Evolutionary conservation across 164 flowering plant genomes (phyloP).

Genomic region (Piper longum): DNA sequence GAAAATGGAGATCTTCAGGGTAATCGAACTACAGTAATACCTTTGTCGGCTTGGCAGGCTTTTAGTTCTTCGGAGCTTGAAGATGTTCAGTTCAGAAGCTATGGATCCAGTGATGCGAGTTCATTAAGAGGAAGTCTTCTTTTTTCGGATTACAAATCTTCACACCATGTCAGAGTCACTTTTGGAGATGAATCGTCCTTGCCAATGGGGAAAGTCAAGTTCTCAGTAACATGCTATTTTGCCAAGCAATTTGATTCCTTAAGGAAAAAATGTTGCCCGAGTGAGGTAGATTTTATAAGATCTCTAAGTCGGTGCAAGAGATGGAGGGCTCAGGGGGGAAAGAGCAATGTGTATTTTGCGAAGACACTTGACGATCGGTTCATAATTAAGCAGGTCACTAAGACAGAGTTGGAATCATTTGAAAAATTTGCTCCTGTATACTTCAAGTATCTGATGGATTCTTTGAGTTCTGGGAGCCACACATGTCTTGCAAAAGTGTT

Average conservation of each 20-base stretch:
- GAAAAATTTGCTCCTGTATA: conserved; percentile 66
- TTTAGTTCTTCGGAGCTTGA: conserved; percentile 53
- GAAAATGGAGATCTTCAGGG: conserved; percentile 7
- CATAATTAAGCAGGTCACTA: conserved; percentile 63
- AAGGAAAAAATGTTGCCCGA: conserved; percentile 63
- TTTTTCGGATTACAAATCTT: conserved; percentile 38
- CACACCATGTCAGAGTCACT: conserved; percentile 55
- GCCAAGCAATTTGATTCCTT: conserved; percentile 66
- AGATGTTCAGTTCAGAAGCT: conserved; percentile 35
- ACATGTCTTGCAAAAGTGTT: conserved; percentile 75
- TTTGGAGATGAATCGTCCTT: conserved; percentile 46
- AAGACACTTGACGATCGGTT: conserved; percentile 74
- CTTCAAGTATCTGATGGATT: conserved; percentile 53
- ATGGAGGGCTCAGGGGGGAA: conserved; percentile 87
- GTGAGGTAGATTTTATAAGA: conserved; percentile 52
- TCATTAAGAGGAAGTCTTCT: conserved; percentile 21
- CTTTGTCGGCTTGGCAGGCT: conserved; percentile 44
- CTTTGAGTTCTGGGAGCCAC: conserved; percentile 55
- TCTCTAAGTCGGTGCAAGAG: conserved; percentile 63
- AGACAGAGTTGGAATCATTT: conserved; percentile 82
- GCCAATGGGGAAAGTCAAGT: conserved; percentile 43
- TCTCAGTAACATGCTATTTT: conserved; percentile 64
- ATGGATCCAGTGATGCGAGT: conserved; percentile 52
- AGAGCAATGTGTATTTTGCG: conserved; percentile 81
- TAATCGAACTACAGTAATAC: conserved; percentile 15